These are phyloP conservation scores for Rhazya stricta DNA, from an alignment of 257 asterid species.

Conservation along the genomic window DNA sequence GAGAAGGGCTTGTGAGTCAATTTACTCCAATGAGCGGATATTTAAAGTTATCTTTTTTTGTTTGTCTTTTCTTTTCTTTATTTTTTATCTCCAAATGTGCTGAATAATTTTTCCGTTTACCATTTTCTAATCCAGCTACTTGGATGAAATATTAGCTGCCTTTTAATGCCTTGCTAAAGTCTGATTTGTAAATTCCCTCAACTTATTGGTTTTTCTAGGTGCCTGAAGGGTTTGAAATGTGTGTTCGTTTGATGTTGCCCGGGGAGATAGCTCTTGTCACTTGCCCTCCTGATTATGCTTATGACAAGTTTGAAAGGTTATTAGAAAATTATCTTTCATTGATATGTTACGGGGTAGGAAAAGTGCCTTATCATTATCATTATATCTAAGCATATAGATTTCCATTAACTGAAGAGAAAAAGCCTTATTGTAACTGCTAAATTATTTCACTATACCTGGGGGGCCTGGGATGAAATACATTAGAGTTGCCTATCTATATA, in stretches of 20 bases:
- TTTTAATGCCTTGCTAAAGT: not conserved
- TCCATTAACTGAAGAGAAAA: not conserved
- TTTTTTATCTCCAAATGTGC: not conserved
- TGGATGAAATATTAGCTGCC: not conserved
- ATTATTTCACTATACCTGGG: not conserved
- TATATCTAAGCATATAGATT: not conserved
- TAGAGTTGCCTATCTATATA: not conserved
- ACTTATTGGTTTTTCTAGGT: conserved; percentile 46
- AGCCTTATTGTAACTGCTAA: not conserved
- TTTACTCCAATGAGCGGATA: conserved; percentile 15
- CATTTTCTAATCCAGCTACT: not conserved
- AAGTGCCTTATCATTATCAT: not conserved
- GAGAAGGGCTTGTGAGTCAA: conserved; percentile 92
- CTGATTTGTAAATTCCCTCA: not conserved
- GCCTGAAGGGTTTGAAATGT: conserved; percentile 99
- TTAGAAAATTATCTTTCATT: not conserved
- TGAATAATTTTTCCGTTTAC: not conserved
- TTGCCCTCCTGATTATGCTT: conserved; percentile 97
- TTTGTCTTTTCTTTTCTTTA: conserved; percentile 1
- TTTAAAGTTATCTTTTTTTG: conserved; percentile 1
- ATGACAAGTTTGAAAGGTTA: conserved; percentile 90
- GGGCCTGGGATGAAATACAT: not conserved
- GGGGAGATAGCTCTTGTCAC: conserved; percentile 87
- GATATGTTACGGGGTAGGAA: not conserved
- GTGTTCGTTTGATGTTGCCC: conserved; percentile 89